Evolutionary conservation across 169 alveolate species (phyloP).

Genomic region (Eimeria necatrix): DNA sequence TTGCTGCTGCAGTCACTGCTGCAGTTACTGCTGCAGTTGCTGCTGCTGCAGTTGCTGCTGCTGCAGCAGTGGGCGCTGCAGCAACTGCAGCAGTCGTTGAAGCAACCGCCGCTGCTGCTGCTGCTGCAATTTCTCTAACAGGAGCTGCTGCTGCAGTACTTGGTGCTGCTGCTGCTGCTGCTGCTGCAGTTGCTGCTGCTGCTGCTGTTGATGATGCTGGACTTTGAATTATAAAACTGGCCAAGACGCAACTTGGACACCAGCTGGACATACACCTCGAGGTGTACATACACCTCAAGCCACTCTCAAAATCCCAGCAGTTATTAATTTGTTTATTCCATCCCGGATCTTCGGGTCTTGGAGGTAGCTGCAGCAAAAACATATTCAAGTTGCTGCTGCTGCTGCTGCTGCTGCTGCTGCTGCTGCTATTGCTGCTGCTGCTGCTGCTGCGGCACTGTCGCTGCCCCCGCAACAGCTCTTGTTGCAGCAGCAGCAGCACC

Average conservation of each 20-base stretch:
- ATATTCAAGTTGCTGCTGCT: background rate
- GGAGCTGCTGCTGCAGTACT: too few species aligned
- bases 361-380: slow-evolving; percentile 86
- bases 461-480: too few species aligned
- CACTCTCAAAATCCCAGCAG: slow-evolving; percentile 97
- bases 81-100: too few species aligned
- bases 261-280: background rate
- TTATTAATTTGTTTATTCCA: slow-evolving; percentile 97
- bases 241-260: background rate
- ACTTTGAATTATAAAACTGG: background rate
- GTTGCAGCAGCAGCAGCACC: too few species aligned
- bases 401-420: background rate
- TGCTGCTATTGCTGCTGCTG: too few species aligned
- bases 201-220: background rate
- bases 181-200: slow-evolving; percentile 7
- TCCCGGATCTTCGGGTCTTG: slow-evolving; percentile 97
- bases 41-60: too few species aligned
- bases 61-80: too few species aligned
- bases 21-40: too few species aligned
- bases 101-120: too few species aligned
- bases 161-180: background rate
- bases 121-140: too few species aligned
- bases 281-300: slow-evolving; percentile 82
- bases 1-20: too few species aligned
- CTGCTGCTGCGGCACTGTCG: too few species aligned